Conservation (phyloP, 2,329 filamentous ascomycete genomes). For the Talaromyces sp. region DNA sequence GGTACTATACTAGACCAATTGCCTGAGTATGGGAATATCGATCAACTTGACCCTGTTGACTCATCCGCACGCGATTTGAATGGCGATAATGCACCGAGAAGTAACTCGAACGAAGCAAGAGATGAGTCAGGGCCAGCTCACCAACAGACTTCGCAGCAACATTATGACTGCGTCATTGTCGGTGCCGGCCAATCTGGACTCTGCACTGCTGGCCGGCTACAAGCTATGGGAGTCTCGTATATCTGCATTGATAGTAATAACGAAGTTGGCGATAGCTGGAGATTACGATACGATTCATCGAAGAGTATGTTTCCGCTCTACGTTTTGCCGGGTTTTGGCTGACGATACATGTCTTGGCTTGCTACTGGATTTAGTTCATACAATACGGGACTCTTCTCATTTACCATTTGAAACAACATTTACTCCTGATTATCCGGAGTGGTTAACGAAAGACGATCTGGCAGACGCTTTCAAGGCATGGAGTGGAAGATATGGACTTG, state of each 20-base stretch:
- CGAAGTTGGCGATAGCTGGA: conserved; percentile 45
- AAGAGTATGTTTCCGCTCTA: conserved; percentile 18
- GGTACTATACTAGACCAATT: conserved; percentile 23
- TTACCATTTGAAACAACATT: conserved; percentile 26
- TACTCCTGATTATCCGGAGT: conserved; percentile 18
- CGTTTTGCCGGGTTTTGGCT: not conserved
- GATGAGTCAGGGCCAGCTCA: not conserved
- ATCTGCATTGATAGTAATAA: conserved; percentile 43
- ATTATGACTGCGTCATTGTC: conserved; percentile 30
- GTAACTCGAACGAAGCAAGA: not conserved
- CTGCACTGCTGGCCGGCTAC: conserved; percentile 39
- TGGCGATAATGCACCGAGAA: not conserved
- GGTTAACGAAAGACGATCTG: conserved; percentile 22
- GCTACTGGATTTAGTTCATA: conserved; percentile 28
- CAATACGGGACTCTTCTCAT: conserved; percentile 19
- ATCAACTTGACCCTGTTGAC: conserved; percentile 14
- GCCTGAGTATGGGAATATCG: conserved; percentile 19
- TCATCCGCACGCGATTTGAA: not conserved
- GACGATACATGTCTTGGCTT: not conserved
- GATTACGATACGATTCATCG: conserved; percentile 42
- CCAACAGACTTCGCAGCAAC: not conserved
- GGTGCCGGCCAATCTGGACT: conserved; percentile 45
- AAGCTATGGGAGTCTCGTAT: conserved; percentile 39
- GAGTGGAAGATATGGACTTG: conserved; percentile 22
- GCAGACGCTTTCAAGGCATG: conserved; percentile 20